Evolutionary conservation across 2,329 filamentous ascomycete genomes (phyloP), one percentile per base, ranked within the genome.

Genomic region (Cercospora nicotianae): DNA sequence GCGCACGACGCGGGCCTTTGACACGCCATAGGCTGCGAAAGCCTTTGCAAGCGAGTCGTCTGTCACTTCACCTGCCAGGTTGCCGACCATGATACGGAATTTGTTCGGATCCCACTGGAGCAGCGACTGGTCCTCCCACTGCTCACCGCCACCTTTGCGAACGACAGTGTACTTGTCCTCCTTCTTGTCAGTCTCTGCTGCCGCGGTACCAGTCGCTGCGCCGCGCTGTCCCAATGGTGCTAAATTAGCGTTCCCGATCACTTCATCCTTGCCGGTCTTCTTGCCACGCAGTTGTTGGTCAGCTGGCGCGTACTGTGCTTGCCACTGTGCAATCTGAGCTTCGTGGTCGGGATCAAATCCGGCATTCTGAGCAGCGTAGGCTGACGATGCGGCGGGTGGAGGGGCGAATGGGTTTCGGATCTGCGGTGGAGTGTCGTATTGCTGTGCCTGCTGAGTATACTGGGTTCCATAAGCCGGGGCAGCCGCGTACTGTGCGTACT

Each of bases 81-180:
- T 99, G 72, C 95, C 95, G 16, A 98, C 93, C 79, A 98, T 98
- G 53, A 99, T 88, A 39, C 95, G 92, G 76, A 97, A 91, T 78
- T 99, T 95, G 30, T 91, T 87, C 1, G 94, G 94, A 77, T 98
- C 94, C 95, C 95, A 99, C 79, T 98, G 95, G 2, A 98, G 87
- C 3, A 99, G 87, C 0, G 91, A 87, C 66, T 91, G 86, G 78
- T 99, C 95, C 26, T 91, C 90, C 95, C 95, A 99, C 67, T 89
- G 91, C 82, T 96, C 92, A 65, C 95, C 95, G 69, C 95, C 95
- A 61, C 94, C 95, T 69, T 91, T 87, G 45, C 95, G 91, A 60
- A 93, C 85, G 0, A 99, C 95, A 0, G 95, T 99, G 45, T 60
- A 67, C 36, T 70, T 72, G 60, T 72, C 67, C 31, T 66, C 69